Evolutionary conservation across 257 asterid species (phyloP).

Genomic region (Gentiana straminea): DNA sequence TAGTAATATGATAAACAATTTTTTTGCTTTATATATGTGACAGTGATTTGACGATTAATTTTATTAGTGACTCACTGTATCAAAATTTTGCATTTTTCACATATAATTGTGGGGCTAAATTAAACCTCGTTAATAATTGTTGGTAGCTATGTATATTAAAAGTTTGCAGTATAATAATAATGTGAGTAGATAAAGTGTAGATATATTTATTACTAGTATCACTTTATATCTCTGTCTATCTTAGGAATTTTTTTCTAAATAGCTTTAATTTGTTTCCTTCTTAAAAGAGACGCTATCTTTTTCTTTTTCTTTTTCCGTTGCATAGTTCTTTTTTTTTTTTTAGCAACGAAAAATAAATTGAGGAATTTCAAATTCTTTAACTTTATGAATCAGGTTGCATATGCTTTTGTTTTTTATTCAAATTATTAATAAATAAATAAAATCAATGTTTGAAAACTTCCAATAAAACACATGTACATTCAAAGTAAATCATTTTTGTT

Average conservation of each 20-base stretch:
- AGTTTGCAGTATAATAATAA: too few species aligned
- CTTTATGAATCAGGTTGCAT: conserved; percentile 6
- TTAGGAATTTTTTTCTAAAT: conserved; percentile 12
- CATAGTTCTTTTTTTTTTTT: conserved; percentile 1
- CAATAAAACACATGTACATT: background rate
- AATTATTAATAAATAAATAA: background rate
- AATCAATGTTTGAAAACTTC: background rate
- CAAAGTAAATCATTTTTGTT: background rate
- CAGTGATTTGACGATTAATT: too few species aligned
- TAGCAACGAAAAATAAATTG: background rate
- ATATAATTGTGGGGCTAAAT: too few species aligned
- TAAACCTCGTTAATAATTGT: too few species aligned
- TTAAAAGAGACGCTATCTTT: conserved; percentile 13
- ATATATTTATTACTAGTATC: conserved; percentile 8
- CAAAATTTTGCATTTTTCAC: too few species aligned
- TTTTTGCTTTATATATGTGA: too few species aligned
- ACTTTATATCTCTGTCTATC: conserved; percentile 18
- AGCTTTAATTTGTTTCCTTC: conserved; percentile 20
- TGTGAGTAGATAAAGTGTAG: background rate
- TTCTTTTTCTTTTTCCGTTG: conserved; percentile 19
- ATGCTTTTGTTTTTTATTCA: background rate
- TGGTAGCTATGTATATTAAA: background rate
- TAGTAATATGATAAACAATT: too few species aligned
- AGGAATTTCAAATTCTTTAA: background rate
- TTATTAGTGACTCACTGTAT: too few species aligned